Evolutionary conservation across 805 yeast species (phyloP).

Genomic region (Lipomyces lipofer): DNA sequence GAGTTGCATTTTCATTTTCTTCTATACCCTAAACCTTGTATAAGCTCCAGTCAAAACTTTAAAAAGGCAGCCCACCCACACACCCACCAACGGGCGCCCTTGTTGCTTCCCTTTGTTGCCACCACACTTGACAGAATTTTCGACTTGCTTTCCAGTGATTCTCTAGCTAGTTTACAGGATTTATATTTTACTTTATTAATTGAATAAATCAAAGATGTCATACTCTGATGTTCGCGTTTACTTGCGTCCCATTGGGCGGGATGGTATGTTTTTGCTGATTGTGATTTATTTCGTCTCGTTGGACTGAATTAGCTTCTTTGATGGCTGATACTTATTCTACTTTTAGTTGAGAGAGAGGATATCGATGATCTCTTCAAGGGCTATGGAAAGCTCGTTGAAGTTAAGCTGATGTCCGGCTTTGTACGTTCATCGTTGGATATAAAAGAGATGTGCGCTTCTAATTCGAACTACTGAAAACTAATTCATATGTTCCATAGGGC

Average conservation of each 20-base stretch:
- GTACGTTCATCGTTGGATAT: conserved; percentile 21
- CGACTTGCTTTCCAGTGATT: no score
- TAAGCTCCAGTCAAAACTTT: no score
- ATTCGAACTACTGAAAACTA: no score
- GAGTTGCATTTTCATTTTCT: no score
- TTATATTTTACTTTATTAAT: no score
- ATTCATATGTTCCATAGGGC: conserved; percentile 34
- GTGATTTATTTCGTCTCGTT: neutral
- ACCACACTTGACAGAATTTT: no score
- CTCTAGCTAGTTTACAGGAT: no score
- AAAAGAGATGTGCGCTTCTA: no score
- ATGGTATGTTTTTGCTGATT: conserved; percentile 21
- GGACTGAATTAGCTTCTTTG: neutral
- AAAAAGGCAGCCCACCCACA: no score
- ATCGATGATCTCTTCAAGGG: conserved; percentile 49
- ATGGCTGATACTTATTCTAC: neutral
- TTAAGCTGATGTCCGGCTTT: conserved; percentile 51
- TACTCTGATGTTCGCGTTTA: conserved; percentile 31
- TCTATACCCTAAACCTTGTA: no score
- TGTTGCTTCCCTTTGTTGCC: no score
- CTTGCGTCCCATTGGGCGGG: conserved; percentile 30
- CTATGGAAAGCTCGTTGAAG: conserved; percentile 57
- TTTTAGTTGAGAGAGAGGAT: conserved; percentile 41
- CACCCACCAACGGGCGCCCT: no score
- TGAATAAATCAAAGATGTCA: conserved; percentile 9